Evolutionary conservation across 495 filamentous ascomycete genomes (phyloP), one percentile per base, ranked within the genome.

Genomic region (Tuber umbilicatum): DNA sequence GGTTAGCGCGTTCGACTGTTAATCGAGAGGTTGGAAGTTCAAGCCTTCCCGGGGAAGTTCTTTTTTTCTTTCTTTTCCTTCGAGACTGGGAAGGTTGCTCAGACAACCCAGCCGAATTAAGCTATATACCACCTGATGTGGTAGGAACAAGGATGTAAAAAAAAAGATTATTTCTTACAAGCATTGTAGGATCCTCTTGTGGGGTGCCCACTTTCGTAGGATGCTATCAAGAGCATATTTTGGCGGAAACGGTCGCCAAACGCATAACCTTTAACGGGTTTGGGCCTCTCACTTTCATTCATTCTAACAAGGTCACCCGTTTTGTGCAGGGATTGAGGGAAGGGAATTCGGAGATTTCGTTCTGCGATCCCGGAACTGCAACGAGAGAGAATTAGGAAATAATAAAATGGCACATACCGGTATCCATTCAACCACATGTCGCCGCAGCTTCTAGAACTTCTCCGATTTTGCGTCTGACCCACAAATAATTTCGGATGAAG

Each of bases 1-100:
- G 84, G 84, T 81, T 85, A 85, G 84, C 84, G 84, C 84, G 84
- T 85, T 81, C 81, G 84, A 85, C 84, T 85, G 84, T 85, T 85
- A 85, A 85, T 85, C 84, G 81, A 81, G 84, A 85, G 84, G 84
- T 85, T 85, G 84, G 84, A 83, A 84, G 84, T 84, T 85, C 84
- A 81, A 85, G 84, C 84, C 84, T 83, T 84, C 81, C 84, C 84
- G 84, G 73, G 75, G 75, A 77, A 76, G 68, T 68, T 39, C 10
- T 41, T 55, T 76, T 76, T 76, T 47, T n/a, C 10, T 14, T 17
- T 31, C 35, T 64, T 17, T 31, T 64, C 35, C 2, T 35, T 19
- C n/a, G 14, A 35, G 4, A 17, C 31, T 64, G 14, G 55, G 55
- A 14, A 45, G 42, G 45, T 6, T 14, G 7, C 27, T 10, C 2